phyloP scores from a whole-genome alignment of 2,329 filamentous ascomycete genomes.

The Ceratocystiopsis brevicomis region DNA sequence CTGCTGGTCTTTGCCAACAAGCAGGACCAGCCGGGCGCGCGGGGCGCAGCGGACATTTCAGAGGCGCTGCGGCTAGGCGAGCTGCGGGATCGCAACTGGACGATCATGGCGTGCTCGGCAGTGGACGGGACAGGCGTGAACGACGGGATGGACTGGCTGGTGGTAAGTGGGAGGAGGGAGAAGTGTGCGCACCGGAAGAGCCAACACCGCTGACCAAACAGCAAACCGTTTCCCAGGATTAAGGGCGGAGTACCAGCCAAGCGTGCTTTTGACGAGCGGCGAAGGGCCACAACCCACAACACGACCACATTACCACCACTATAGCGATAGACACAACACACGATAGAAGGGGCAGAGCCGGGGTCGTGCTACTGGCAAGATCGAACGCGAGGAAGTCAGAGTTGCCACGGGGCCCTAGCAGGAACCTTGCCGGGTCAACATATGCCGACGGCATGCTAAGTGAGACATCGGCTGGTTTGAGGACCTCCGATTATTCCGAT shows the following conservation, averaged over 20 bases:
- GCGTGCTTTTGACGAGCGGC: slow-evolving; percentile 3
- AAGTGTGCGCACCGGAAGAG: no score
- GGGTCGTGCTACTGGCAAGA: no score
- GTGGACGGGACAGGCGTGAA: slow-evolving; percentile 88
- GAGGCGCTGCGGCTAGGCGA: slow-evolving; percentile 81
- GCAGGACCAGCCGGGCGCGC: slow-evolving; percentile 92
- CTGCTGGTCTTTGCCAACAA: slow-evolving; percentile 96
- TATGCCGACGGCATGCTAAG: no score
- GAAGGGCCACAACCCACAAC: no score
- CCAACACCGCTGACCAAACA: slow-evolving; percentile 6
- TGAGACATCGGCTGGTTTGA: no score
- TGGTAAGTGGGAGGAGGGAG: slow-evolving; percentile 34
- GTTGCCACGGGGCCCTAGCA: no score
- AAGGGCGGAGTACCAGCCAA: slow-evolving; percentile 21
- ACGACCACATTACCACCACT: no score
- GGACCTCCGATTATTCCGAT: no score
- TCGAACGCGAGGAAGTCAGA: no score
- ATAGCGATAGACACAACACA: no score
- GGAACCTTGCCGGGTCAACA: no score
- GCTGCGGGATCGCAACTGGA: slow-evolving; percentile 94
- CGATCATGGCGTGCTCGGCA: slow-evolving; percentile 91
- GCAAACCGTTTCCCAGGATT: slow-evolving; percentile 25
- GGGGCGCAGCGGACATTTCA: slow-evolving; percentile 90
- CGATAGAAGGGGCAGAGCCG: no score
- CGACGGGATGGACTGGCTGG: slow-evolving; percentile 98